A percentile compares a stretch with the other conserved stretches of the same genome.
Conservation (phyloP, 2,329 filamentous ascomycete species). For the Pestalotiopsis fici region DNA sequence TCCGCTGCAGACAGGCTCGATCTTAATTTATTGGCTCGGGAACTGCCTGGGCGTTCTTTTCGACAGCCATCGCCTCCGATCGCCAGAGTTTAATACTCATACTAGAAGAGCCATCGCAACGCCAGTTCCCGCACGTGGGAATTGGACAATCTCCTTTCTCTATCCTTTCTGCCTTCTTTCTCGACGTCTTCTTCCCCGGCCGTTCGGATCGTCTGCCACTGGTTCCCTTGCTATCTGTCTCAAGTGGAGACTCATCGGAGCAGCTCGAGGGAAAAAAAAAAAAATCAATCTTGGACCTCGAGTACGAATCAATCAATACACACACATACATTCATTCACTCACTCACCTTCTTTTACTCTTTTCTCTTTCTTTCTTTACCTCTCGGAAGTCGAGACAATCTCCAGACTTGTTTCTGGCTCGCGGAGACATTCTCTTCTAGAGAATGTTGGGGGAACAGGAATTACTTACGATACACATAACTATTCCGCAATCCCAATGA, state of each 20-base stretch:
- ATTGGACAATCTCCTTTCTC: slow-evolving; percentile 1
- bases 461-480: background rate
- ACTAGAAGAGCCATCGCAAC: background rate
- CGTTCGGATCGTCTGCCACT: background rate
- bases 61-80: slow-evolving; percentile 8
- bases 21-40: slow-evolving; percentile 8
- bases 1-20: slow-evolving; percentile 8
- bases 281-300: background rate
- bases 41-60: background rate
- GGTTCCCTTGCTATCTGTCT: background rate
- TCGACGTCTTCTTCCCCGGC: background rate
- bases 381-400: background rate
- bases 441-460: background rate
- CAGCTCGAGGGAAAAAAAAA: background rate
- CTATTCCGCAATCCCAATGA: background rate
- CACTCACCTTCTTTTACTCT: background rate
- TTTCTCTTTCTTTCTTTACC: background rate
- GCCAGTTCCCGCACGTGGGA: slow-evolving; percentile 8
- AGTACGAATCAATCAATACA: background rate
- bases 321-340: background rate
- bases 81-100: slow-evolving; percentile 10
- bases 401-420: background rate
- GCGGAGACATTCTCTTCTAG: background rate
- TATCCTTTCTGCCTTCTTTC: background rate
- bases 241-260: background rate